These are phyloP conservation scores for Boechera divaricarpa DNA, from an alignment of 345 rosid genomes.

Conservation along the genomic window DNA sequence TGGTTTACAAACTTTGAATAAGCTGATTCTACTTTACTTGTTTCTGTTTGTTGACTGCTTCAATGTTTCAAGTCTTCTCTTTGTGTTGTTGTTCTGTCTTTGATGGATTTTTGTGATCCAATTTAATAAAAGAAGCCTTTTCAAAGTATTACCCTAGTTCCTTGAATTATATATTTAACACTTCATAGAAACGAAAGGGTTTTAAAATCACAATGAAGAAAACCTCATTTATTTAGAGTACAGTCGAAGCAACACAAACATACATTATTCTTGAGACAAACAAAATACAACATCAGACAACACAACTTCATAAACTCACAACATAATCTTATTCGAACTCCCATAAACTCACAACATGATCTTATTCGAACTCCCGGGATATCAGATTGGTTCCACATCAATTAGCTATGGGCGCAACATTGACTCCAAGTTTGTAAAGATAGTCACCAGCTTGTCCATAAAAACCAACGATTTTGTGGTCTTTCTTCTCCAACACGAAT, in stretches of 20 bases:
- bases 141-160: not conserved
- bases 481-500: conserved; percentile 37
- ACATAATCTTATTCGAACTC: conserved; percentile 17
- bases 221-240: not conserved
- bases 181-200: not conserved
- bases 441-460: conserved; percentile 40
- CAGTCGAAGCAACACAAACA: not conserved
- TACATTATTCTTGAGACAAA: conserved; percentile 1
- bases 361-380: conserved; percentile 18
- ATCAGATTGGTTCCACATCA: conserved; percentile 23
- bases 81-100: not conserved
- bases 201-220: not conserved
- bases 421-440: conserved; percentile 41
- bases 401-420: conserved; percentile 36
- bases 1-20: conserved; percentile 23
- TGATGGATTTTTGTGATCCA: conserved; percentile 19
- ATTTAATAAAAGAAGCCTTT: conserved; percentile 1
- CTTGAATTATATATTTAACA: not conserved
- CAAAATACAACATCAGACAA: not conserved
- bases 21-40: conserved; percentile 9
- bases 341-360: not conserved
- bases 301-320: conserved; percentile 16
- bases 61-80: conserved; percentile 1
- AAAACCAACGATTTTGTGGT: conserved; percentile 44
- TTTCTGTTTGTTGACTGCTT: conserved; percentile 6